phyloP scores from a whole-genome alignment of 805 yeast species.

The Metschnikowia dekortorum region DNA sequence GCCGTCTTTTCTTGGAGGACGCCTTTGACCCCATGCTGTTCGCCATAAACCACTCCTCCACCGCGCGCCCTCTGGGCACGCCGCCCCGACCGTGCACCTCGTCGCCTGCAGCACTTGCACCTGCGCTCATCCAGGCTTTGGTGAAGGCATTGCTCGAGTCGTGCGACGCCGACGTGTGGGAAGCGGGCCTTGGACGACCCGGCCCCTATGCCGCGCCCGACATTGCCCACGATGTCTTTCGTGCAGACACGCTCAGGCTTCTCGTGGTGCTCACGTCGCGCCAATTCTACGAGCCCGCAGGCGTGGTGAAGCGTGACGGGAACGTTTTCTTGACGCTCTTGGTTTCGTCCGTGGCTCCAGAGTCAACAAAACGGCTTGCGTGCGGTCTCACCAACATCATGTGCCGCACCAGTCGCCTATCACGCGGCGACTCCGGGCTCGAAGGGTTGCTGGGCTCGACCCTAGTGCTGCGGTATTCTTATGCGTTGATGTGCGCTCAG shows the following conservation, averaged over 20 bases:
- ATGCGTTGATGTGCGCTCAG: slow-evolving; percentile 57
- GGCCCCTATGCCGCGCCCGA: slow-evolving; percentile 24
- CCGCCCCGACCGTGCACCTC: not conserved
- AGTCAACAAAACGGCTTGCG: slow-evolving; percentile 46
- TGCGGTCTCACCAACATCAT: slow-evolving; percentile 68
- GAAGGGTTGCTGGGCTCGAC: slow-evolving; percentile 24
- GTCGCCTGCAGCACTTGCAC: not conserved
- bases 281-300: slow-evolving; percentile 49
- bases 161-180: slow-evolving; percentile 52
- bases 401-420: slow-evolving; percentile 45
- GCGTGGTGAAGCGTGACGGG: slow-evolving; percentile 43
- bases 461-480: slow-evolving; percentile 41
- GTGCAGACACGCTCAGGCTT: slow-evolving; percentile 63
- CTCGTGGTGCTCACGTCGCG: slow-evolving; percentile 58
- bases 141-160: slow-evolving; percentile 46
- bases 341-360: slow-evolving; percentile 47
- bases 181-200: slow-evolving; percentile 66
- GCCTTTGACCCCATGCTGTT: slow-evolving; percentile 38
- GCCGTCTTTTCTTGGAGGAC: slow-evolving; percentile 29
- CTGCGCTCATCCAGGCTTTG: slow-evolving; percentile 13
- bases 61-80: not conserved
- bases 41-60: not conserved
- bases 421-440: slow-evolving; percentile 44
- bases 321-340: slow-evolving; percentile 57
- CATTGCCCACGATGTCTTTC: slow-evolving; percentile 49